phyloP scores from a whole-genome alignment of 306 rosid species.

The Phaseolus lunatus region DNA sequence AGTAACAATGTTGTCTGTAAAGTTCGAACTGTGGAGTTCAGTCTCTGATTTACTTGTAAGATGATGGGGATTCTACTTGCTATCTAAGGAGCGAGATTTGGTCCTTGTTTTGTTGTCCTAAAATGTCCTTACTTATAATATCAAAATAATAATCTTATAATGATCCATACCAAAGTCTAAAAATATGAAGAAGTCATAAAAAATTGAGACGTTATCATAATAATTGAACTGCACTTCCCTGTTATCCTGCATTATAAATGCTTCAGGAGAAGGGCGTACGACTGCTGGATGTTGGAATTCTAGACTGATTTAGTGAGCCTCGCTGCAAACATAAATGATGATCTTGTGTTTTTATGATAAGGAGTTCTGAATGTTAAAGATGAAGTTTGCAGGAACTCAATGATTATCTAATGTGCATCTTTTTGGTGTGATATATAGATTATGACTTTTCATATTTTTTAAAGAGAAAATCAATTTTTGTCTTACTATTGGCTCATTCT shows the following conservation, averaged over 20 bases:
- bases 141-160: background rate
- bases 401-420: background rate
- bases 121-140: background rate
- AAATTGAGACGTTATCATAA: background rate
- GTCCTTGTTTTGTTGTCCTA: background rate
- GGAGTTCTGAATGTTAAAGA: constrained; percentile 3
- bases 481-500: constrained; percentile 29
- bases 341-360: constrained; percentile 25
- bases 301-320: background rate
- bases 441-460: constrained; percentile 15
- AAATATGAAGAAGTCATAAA: background rate
- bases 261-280: background rate
- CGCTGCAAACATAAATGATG: constrained; percentile 12
- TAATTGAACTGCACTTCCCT: background rate
- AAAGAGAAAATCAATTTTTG: constrained; percentile 2
- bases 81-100: background rate
- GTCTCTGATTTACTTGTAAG: constrained; percentile 8
- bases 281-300: constrained; percentile 2
- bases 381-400: background rate
- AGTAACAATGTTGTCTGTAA: background rate
- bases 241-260: background rate
- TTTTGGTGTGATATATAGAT: background rate
- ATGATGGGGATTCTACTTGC: constrained; percentile 19
- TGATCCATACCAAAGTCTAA: background rate
- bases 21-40: background rate